Evolutionary conservation across 164 flowering plant species (phyloP), one percentile per base, ranked within the genome.

Genomic region (Piper betle): DNA sequence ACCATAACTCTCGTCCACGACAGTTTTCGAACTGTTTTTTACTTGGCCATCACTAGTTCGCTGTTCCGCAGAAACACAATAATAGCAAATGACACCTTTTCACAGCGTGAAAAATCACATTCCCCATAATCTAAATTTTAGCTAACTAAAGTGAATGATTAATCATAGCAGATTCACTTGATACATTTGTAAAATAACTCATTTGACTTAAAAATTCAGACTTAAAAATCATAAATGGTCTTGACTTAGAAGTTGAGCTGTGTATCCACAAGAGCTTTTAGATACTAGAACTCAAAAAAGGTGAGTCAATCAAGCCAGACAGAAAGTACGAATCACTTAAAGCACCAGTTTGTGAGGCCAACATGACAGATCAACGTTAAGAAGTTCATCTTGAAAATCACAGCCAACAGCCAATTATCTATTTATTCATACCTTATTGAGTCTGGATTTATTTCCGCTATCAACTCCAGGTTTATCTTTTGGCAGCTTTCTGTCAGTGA

Each of bases 31-130:
- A 65, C 64, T 86, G 81, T 74, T 81, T 73, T 84, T 86, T 55
- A 78, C 78, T 67, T 75, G 86, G 43, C 93, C 96, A 62, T 91
- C 97, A 75, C 70, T 79, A 19, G 87, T 69, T 69, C 95, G 78
- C 97, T 90, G 69, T 73, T 42, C 37, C 15, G 42, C 53, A 17
- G 48, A 37, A 50, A 6, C 68, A 43, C 12, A 43, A 7, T 3
- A 43, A 16, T 69, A n/a, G 58, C 48, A 46, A 67, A 53, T 33
- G 33, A 58, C 33, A 39, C n/a, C n/a, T n/a, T 43, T 7, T 43
- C 8, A 10, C 4, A 43, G 50, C n/a, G n/a, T n/a, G n/a, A n/a
- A n/a, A n/a, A n/a, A 43, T 43, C 12, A 15, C 50, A 43, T 3
- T 6, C 10, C 50, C 3, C 10, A 43, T 43, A 15, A 10, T 43